Evolutionary conservation across 2,329 filamentous ascomycete species (phyloP), one percentile per base, ranked within the genome.

Genomic region (Fusarium tupiense): DNA sequence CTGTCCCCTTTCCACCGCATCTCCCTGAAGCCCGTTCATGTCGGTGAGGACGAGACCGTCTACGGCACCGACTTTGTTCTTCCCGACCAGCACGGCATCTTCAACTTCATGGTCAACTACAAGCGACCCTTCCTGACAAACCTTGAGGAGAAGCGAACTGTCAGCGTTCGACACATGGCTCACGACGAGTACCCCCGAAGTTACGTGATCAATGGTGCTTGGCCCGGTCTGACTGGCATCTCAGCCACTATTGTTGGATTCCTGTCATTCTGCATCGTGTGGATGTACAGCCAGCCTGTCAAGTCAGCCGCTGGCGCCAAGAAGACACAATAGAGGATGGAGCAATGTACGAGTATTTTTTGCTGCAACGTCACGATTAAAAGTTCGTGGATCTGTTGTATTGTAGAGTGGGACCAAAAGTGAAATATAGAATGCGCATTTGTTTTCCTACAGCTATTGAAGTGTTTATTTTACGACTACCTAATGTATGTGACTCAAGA

Each of bases 61-160:
- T 99, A 92, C 86, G 88, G 89, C 72, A 88, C 90, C 52, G 88
- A 90, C 31, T 98, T 99, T 85, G 93, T 88, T 73, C 89, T 96
- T 8, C 96, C 96, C 9, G 96, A 99, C 82, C 96, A 99, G 85
- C 96, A 99, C 86, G 96, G 96, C 81, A 98, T 99, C 85, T 99
- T 98, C 89, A 97, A 97, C 86, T 98, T 99, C 89, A 91, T 92
- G 81, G 89, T 98, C 83, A 97, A 98, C 88, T 98, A 98, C 89
- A 97, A 97, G 88, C 91, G 96, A 12, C 95, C 96, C 3, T 97
- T 98, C 87, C 85, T 97, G 77, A 96, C 91, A 79, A 93, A 91
- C 82, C 82, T 99, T 61, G 95, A 98, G 81, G 95, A 98, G 87
- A 98, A 98, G 90, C 90, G 92, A 77, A 96, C 96, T 29, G 95